A percentile compares a stretch with the other conserved stretches of the same genome.
These are phyloP conservation scores for Phaeomoniella chlamydospora DNA, from an alignment of 2,329 filamentous ascomycete species.

Conservation along the genomic window DNA sequence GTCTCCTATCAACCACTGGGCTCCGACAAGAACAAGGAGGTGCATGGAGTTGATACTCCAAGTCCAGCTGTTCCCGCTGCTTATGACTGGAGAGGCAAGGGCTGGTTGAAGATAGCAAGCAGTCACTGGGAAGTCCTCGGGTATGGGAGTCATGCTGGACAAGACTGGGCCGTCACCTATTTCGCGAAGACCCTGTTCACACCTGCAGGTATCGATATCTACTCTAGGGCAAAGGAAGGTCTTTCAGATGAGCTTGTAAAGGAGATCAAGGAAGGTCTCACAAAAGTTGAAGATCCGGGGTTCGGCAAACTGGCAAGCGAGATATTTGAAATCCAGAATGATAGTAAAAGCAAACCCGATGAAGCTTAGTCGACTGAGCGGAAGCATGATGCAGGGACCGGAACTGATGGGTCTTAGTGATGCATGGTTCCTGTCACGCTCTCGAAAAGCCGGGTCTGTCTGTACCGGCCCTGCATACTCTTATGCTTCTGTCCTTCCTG, in stretches of 20 bases:
- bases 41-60: constrained; percentile 50
- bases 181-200: constrained; percentile 76
- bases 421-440: too few species aligned
- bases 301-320: constrained; percentile 37
- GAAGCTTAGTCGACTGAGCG: not conserved
- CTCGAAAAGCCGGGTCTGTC: too few species aligned
- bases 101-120: constrained; percentile 55
- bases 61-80: constrained; percentile 20
- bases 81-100: constrained; percentile 69
- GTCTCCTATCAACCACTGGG: constrained; percentile 52
- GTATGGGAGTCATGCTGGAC: constrained; percentile 42
- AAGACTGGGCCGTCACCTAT: constrained; percentile 63
- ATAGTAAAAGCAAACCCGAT: constrained; percentile 9
- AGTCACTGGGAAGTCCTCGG: constrained; percentile 73
- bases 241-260: constrained; percentile 42
- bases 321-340: constrained; percentile 31
- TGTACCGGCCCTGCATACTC: too few species aligned
- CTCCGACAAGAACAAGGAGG: constrained; percentile 38
- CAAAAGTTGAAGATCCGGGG: constrained; percentile 32
- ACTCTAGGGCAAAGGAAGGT: constrained; percentile 49
- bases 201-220: constrained; percentile 67
- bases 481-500: too few species aligned
- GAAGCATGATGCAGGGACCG: too few species aligned
- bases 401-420: too few species aligned
- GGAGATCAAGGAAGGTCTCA: constrained; percentile 41